Evolutionary conservation across 495 filamentous ascomycete species (phyloP).

Genomic region (Articulospora tetracladia): DNA sequence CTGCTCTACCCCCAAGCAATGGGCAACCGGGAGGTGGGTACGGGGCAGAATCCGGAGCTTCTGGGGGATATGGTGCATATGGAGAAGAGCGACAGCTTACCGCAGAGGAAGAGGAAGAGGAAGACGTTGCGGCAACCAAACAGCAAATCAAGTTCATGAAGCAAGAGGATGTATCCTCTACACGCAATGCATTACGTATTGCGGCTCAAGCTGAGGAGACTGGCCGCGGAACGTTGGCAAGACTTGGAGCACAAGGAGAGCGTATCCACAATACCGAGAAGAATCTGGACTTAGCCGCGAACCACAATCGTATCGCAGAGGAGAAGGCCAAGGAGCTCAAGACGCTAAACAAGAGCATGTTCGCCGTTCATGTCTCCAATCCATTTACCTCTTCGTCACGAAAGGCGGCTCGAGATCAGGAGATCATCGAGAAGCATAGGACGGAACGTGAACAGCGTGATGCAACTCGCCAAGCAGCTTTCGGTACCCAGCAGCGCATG

Average conservation of each 20-base stretch:
- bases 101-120: constrained; percentile 63
- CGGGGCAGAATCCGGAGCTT: constrained; percentile 23
- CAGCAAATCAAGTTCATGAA: constrained; percentile 73
- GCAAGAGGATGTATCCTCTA: constrained; percentile 67
- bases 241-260: constrained; percentile 72
- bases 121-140: constrained; percentile 65
- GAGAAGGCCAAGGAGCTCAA: constrained; percentile 74
- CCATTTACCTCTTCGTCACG: constrained; percentile 62
- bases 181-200: constrained; percentile 62
- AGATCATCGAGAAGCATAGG: constrained; percentile 58
- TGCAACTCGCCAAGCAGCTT: constrained; percentile 61
- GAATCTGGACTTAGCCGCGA: constrained; percentile 65
- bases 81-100: constrained; percentile 69
- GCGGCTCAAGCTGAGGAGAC: constrained; percentile 68
- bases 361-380: constrained; percentile 70
- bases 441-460: constrained; percentile 66
- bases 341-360: constrained; percentile 77
- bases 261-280: constrained; percentile 73
- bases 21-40: constrained; percentile 20
- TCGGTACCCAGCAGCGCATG: constrained; percentile 52
- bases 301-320: constrained; percentile 67
- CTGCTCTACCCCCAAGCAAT: constrained; percentile 23
- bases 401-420: constrained; percentile 54
- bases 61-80: constrained; percentile 56
- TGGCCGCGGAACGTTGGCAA: constrained; percentile 62